Conservation (phyloP, 2,329 filamentous ascomycete species). For the Endoconidiophora polonica region DNA sequence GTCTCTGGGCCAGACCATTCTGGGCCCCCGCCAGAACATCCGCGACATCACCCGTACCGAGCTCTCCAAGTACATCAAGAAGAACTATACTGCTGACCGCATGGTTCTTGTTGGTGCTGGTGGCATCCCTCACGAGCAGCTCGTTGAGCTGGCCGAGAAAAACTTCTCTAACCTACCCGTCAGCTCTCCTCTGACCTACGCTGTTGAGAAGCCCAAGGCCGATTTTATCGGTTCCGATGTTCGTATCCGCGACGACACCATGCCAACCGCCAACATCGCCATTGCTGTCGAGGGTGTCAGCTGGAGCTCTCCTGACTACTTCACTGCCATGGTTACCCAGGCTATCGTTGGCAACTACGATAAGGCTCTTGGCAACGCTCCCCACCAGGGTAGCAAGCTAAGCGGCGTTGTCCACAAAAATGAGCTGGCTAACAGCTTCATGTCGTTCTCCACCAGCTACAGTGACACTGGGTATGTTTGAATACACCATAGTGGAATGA, state of each 20-base stretch:
- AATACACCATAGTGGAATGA: background rate
- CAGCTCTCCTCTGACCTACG: constrained; percentile 56
- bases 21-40: constrained; percentile 97
- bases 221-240: constrained; percentile 96
- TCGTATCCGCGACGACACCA: constrained; percentile 86
- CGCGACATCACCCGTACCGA: constrained; percentile 85
- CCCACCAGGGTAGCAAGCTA: constrained; percentile 96
- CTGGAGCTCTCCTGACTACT: constrained; percentile 99
- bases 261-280: constrained; percentile 92
- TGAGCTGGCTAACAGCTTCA: constrained; percentile 97
- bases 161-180: constrained; percentile 71
- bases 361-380: constrained; percentile 92
- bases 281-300: constrained; percentile 98
- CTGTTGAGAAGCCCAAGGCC: constrained; percentile 71
- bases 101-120: constrained; percentile 97
- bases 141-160: constrained; percentile 93
- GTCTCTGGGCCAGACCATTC: constrained; percentile 90
- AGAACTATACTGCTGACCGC: constrained; percentile 97
- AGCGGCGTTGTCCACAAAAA: constrained; percentile 88
- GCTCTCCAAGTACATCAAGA: constrained; percentile 92
- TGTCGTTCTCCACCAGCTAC: constrained; percentile 99
- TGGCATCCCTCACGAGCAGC: constrained; percentile 81
- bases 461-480: constrained; percentile 81
- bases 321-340: constrained; percentile 92
- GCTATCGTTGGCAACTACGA: constrained; percentile 99